Conservation (phyloP, 176 grass and related monocot species). For the Ensete glaucum region DNA sequence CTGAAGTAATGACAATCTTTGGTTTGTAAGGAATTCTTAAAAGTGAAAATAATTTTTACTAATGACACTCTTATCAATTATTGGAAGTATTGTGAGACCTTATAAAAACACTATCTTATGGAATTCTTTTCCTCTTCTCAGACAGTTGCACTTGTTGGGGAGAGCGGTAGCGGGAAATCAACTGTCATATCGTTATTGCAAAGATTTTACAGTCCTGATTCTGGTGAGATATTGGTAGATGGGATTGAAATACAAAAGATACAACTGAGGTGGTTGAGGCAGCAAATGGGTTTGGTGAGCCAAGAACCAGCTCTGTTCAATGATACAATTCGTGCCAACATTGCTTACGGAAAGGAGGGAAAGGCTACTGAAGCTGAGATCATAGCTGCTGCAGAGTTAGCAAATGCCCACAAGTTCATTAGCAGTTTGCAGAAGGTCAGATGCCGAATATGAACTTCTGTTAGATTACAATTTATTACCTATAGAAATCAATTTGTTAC, state of each 20-base stretch:
- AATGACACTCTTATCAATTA: neutral
- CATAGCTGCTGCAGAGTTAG: slow-evolving; percentile 53
- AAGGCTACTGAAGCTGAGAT: slow-evolving; percentile 71
- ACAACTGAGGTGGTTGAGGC: slow-evolving; percentile 84
- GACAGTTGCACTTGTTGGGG: slow-evolving; percentile 91
- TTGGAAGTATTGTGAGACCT: no score
- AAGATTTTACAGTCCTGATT: slow-evolving; percentile 78
- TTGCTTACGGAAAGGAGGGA: slow-evolving; percentile 92
- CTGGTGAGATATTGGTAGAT: slow-evolving; percentile 76
- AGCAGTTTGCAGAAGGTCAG: slow-evolving; percentile 68
- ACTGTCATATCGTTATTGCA: slow-evolving; percentile 85
- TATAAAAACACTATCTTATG: no score
- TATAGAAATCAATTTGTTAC: no score
- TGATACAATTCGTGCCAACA: slow-evolving; percentile 73
- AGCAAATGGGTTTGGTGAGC: slow-evolving; percentile 94
- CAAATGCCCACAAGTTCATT: slow-evolving; percentile 95
- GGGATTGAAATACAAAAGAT: slow-evolving; percentile 84
- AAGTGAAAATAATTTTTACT: neutral
- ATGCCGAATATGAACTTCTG: neutral
- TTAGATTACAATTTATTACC: neutral
- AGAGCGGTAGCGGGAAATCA: slow-evolving; percentile 96
- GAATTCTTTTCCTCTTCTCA: slow-evolving; percentile 16
- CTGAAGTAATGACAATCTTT: neutral
- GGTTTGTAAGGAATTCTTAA: neutral
- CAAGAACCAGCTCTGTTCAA: slow-evolving; percentile 95